A percentile compares a stretch with the other conserved stretches of the same genome.
Evolutionary conservation across 208 protist genomes (phyloP).

Genomic region (Trypanosoma rangeli): DNA sequence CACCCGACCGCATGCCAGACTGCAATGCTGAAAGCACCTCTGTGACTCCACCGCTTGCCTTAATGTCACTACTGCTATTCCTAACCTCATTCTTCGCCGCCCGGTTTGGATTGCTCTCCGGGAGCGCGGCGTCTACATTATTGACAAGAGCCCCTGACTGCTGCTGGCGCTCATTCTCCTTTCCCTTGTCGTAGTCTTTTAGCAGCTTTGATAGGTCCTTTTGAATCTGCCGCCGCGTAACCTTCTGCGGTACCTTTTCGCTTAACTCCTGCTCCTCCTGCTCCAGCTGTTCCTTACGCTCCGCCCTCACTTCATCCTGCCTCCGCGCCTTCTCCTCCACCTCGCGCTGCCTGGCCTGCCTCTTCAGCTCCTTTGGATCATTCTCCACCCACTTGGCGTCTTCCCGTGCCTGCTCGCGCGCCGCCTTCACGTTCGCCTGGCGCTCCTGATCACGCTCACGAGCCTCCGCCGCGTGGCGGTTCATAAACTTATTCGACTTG

Average conservation of each 20-base stretch:
- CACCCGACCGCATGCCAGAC: conserved; percentile 1
- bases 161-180: conserved; percentile 33
- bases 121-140: conserved; percentile 21
- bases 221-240: conserved; percentile 74
- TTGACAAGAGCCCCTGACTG: conserved; percentile 27
- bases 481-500: conserved; percentile 83
- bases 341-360: conserved; percentile 60
- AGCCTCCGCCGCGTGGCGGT: conserved; percentile 86
- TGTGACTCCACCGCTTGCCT: conserved; percentile 41
- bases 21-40: conserved; percentile 53
- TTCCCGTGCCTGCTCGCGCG: conserved; percentile 44
- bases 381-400: conserved; percentile 76
- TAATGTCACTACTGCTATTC: conserved; percentile 30
- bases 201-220: conserved; percentile 86
- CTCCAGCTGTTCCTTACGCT: conserved; percentile 73
- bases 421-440: conserved; percentile 27
- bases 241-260: conserved; percentile 67
- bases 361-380: conserved; percentile 61
- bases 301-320: conserved; percentile 44
- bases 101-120: conserved; percentile 54
- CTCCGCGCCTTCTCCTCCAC: conserved; percentile 59
- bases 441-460: conserved; percentile 70
- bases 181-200: conserved; percentile 77
- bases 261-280: conserved; percentile 69
- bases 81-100: conserved; percentile 24